These are phyloP conservation scores for Begonia loranthoides DNA, from an alignment of 306 rosid genomes.

Conservation along the genomic window DNA sequence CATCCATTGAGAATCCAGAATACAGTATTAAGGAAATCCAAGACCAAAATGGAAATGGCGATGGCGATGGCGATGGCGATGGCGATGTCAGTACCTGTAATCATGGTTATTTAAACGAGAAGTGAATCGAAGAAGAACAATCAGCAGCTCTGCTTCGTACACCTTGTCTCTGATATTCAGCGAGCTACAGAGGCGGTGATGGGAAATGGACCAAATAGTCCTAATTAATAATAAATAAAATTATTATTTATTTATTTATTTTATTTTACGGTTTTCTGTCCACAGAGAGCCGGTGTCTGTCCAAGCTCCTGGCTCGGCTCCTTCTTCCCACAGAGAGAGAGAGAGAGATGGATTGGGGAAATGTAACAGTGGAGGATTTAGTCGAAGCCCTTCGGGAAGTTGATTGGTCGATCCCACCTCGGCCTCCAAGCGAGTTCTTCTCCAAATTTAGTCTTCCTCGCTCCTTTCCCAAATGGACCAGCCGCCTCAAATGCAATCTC, in stretches of 20 bases:
- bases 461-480: conserved; percentile 3
- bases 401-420: conserved; percentile 1
- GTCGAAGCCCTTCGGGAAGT: conserved; percentile 2
- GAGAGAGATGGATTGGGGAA: background rate
- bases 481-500: conserved; percentile 5
- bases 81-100: conserved; percentile 21
- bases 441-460: conserved; percentile 2
- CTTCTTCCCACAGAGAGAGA: background rate
- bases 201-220: no score
- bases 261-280: no score
- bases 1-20: background rate
- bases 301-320: no score
- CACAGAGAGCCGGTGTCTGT: no score
- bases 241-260: no score
- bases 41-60: no score
- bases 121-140: no score
- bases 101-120: conserved; percentile 20
- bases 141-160: no score
- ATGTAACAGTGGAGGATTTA: background rate
- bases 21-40: background rate
- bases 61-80: background rate
- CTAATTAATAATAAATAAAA: no score
- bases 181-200: no score
- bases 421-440: conserved; percentile 5
- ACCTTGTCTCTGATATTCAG: no score